Conservation (phyloP, 257 asterid genomes). For the Solanum arcanum region DNA sequence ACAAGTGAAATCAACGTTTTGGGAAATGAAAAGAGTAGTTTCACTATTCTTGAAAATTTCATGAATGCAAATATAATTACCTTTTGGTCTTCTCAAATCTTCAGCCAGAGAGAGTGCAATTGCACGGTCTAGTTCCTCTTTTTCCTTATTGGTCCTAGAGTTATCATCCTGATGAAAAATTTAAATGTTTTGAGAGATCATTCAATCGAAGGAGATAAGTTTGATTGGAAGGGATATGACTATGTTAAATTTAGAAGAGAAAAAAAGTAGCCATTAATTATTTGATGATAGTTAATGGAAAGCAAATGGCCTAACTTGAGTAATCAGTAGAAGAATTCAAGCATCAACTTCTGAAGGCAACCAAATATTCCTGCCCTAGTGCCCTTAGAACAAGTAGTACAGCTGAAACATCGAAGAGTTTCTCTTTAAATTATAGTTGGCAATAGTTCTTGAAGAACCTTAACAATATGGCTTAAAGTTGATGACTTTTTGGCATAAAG, state of each 20-base stretch:
- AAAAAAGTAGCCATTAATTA: not conserved
- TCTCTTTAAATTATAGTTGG: not conserved
- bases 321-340: not conserved
- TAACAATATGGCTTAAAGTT: not conserved
- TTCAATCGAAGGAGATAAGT: not conserved
- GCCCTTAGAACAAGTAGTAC: not conserved
- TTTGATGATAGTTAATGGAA: not conserved
- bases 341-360: not conserved
- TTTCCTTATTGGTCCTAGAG: slow-evolving; percentile 41
- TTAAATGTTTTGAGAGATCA: not conserved
- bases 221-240: not conserved
- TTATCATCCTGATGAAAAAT: slow-evolving; percentile 46
- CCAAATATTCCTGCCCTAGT: not conserved
- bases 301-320: not conserved
- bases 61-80: slow-evolving; percentile 17
- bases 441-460: not conserved
- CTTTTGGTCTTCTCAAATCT: slow-evolving; percentile 57
- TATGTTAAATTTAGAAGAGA: not conserved
- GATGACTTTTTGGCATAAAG: not conserved
- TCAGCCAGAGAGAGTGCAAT: slow-evolving; percentile 77
- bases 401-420: not conserved
- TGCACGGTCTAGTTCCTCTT: slow-evolving; percentile 87
- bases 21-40: not conserved
- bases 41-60: not conserved
- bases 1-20: not conserved